Percentiles rank a stretch among this genome's conserved stretches.
These are phyloP conservation scores for Podaxis sp. DNA, from an alignment of 768 basidiomycete species.

Conservation along the genomic window DNA sequence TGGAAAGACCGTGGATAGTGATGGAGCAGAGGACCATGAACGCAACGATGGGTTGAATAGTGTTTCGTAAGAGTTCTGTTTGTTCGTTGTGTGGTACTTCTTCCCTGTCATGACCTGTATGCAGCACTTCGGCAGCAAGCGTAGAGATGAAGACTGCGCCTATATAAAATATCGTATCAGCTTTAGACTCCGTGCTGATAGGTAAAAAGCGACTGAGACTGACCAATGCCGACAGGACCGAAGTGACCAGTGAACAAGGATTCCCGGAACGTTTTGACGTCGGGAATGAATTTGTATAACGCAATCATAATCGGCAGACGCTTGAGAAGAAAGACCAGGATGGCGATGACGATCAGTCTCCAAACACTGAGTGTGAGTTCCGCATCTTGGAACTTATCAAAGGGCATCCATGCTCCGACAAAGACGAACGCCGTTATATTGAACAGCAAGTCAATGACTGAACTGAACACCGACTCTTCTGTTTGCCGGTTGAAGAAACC, in stretches of 20 bases:
- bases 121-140: conserved; percentile 62
- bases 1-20: conserved; percentile 83
- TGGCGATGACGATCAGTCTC: conserved; percentile 79
- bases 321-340: conserved; percentile 77
- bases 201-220: conserved; percentile 17
- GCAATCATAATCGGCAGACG: conserved; percentile 82
- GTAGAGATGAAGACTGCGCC: conserved; percentile 95
- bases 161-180: conserved; percentile 14
- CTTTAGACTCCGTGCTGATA: not conserved
- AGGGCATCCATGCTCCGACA: conserved; percentile 98
- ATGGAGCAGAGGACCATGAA: conserved; percentile 95
- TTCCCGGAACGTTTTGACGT: conserved; percentile 91
- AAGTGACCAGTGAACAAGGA: conserved; percentile 96
- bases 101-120: conserved; percentile 34
- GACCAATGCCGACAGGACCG: conserved; percentile 80
- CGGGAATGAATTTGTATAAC: conserved; percentile 90
- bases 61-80: conserved; percentile 58
- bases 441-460: conserved; percentile 94
- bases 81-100: conserved; percentile 33
- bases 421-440: conserved; percentile 95
- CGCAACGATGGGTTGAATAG: conserved; percentile 89
- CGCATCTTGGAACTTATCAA: conserved; percentile 66
- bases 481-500: conserved; percentile 92
- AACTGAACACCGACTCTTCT: conserved; percentile 92
- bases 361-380: conserved; percentile 71